A percentile compares a stretch with the other conserved stretches of the same genome.
These are phyloP conservation scores for Trichosporon asahii DNA, from an alignment of 1,284 basidiomycete genomes.

Conservation along the genomic window DNA sequence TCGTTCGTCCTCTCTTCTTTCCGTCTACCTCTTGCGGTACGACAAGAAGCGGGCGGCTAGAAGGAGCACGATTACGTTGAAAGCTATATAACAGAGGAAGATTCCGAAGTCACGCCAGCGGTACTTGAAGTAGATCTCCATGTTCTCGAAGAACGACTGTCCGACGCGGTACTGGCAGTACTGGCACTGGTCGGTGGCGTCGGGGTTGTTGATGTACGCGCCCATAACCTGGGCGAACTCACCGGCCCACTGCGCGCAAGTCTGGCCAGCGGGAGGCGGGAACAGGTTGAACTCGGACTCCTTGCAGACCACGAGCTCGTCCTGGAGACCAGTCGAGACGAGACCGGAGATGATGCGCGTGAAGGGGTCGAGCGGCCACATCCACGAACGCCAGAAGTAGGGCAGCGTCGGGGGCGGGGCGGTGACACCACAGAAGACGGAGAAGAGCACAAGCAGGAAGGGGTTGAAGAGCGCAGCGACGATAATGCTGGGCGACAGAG, in stretches of 20 bases:
- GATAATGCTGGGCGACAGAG: constrained; percentile 61
- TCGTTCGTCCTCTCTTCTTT: neutral
- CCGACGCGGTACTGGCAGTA: constrained; percentile 47
- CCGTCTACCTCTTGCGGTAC: constrained; percentile 35
- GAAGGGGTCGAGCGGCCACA: constrained; percentile 54
- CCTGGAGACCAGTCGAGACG: constrained; percentile 75
- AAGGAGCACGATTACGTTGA: constrained; percentile 70
- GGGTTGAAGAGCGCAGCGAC: constrained; percentile 79
- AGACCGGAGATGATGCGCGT: constrained; percentile 68
- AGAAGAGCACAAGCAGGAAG: constrained; percentile 65
- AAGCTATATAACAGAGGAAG: constrained; percentile 59
- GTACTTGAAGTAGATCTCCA: constrained; percentile 66
- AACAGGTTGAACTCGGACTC: constrained; percentile 67
- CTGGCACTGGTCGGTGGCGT: constrained; percentile 47
- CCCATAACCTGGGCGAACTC: constrained; percentile 63
- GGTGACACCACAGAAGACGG: constrained; percentile 75
- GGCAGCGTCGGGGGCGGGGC: constrained; percentile 62
- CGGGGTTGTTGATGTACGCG: constrained; percentile 80
- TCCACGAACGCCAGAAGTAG: constrained; percentile 68
- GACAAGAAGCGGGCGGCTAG: constrained; percentile 68
- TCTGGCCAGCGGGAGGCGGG: constrained; percentile 64
- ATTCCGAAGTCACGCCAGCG: constrained; percentile 74
- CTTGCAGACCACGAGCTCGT: constrained; percentile 65
- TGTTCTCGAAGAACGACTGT: constrained; percentile 32
- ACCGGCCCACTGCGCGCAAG: constrained; percentile 67